phyloP scores from a whole-genome alignment of 2,329 filamentous ascomycete species.

The Phaeophleospora eucalypticola region DNA sequence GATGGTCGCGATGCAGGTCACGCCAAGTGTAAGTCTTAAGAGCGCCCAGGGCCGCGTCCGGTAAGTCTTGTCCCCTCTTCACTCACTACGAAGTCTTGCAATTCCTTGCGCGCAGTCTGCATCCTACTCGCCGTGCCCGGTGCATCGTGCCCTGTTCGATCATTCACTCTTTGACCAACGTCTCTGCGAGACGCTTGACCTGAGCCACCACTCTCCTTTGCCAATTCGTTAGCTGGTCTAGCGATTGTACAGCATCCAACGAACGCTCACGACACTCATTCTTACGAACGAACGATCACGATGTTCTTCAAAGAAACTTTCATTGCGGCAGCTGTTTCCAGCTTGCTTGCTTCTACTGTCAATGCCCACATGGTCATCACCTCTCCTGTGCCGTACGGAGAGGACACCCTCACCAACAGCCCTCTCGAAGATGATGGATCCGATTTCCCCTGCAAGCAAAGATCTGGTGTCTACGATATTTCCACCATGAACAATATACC shows the following conservation, averaged over 20 bases:
- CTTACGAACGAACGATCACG: conserved; percentile 8
- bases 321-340: conserved; percentile 14
- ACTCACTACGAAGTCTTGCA: conserved; percentile 7
- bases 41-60: conserved; percentile 10
- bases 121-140: conserved; percentile 17
- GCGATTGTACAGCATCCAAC: conserved; percentile 16
- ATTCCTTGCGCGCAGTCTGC: background rate
- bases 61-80: conserved; percentile 3
- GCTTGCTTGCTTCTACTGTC: conserved; percentile 19
- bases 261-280: conserved; percentile 19
- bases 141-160: conserved; percentile 18
- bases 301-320: conserved; percentile 21
- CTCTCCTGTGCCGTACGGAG: conserved; percentile 62
- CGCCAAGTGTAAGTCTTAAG: conserved; percentile 23
- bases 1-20: conserved; percentile 16
- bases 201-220: conserved; percentile 23
- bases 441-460: conserved; percentile 79
- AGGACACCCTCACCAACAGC: conserved; percentile 54
- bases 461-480: conserved; percentile 44
- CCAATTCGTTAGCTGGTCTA: conserved; percentile 24
- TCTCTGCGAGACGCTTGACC: conserved; percentile 20
- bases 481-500: conserved; percentile 56
- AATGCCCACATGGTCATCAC: conserved; percentile 73
- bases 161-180: conserved; percentile 14
- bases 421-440: conserved; percentile 52